Evolutionary conservation across 1,284 basidiomycete species (phyloP), one percentile per base, ranked within the genome.

Genomic region (Tremellales sp.): DNA sequence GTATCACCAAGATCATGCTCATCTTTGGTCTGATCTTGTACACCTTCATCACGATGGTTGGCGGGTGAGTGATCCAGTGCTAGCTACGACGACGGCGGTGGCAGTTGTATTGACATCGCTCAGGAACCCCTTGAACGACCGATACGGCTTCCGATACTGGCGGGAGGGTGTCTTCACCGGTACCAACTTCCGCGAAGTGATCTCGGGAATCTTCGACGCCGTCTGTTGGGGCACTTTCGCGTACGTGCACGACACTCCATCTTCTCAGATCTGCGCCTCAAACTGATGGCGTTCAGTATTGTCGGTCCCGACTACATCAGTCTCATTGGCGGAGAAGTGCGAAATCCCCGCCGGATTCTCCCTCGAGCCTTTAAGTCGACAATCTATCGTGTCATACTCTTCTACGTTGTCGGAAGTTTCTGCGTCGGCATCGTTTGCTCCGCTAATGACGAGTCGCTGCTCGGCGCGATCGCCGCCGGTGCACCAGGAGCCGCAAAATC

Each of bases 21-120:
- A 58, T 62, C 26, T 22, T 65, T 29, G 64, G 62, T 17, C 53
- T 66, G 17, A 52, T 60, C n/a, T 17, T 64, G 29, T 66, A 61
- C 53, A 72, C 68, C n/a, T 53, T 71, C 33, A 49, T 66, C 40
- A 62, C 61, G 11, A 70, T 70, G 63, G 49, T 57, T 7, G 65
- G 67, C 10, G 67, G 66, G 26, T 52, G 29, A 31, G 51, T 41
- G n/a, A n/a, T n/a, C 5, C n/a, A 15, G 26, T 43, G 10, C 22
- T 4, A 46, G 31, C 15, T 51, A 54, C 36, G 46, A 40, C n/a
- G n/a, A n/a, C n/a, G n/a, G n/a, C n/a, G n/a, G n/a, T n/a, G n/a
- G 10, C 37, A 27, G 7, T 25, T 40, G n/a, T n/a, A n/a, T n/a
- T n/a, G n/a, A n/a, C n/a, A n/a, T n/a, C n/a, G n/a, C 23, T 17